Percentiles rank a stretch among this genome's conserved stretches.
Conservation (phyloP, 768 basidiomycete species). For the Xerocomellus intermedius region DNA sequence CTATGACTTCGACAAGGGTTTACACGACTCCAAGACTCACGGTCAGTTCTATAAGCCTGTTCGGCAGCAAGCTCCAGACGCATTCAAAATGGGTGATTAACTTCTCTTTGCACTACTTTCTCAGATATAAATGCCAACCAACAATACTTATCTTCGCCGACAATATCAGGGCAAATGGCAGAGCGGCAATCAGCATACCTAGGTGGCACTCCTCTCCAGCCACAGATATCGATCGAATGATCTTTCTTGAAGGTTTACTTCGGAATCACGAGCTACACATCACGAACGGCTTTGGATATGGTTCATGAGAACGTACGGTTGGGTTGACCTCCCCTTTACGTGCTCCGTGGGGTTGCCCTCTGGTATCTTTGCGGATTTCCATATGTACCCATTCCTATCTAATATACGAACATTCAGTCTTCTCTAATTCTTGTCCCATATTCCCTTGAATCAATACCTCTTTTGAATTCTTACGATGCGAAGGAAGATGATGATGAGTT, state of each 20-base stretch:
- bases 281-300: conserved; percentile 7
- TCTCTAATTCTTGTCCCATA: conserved; percentile 19
- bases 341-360: not conserved
- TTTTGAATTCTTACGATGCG: not conserved
- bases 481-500: not conserved
- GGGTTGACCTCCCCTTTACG: not conserved
- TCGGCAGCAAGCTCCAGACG: conserved; percentile 19
- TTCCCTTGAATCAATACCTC: conserved; percentile 6
- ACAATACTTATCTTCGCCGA: conserved; percentile 40
- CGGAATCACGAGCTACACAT: not conserved
- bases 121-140: conserved; percentile 50
- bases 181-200: conserved; percentile 48
- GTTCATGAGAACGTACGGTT: not conserved
- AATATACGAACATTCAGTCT: conserved; percentile 14
- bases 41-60: conserved; percentile 54
- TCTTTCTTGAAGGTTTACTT: not conserved
- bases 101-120: conserved; percentile 12
- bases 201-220: conserved; percentile 45
- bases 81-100: conserved; percentile 38
- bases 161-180: conserved; percentile 44
- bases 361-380: conserved; percentile 7
- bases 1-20: conserved; percentile 79
- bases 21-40: conserved; percentile 67
- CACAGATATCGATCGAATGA: conserved; percentile 79
- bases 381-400: conserved; percentile 13